Conservation (phyloP, 352 stramenopile species). For the Pseudoperonospora humuli region DNA sequence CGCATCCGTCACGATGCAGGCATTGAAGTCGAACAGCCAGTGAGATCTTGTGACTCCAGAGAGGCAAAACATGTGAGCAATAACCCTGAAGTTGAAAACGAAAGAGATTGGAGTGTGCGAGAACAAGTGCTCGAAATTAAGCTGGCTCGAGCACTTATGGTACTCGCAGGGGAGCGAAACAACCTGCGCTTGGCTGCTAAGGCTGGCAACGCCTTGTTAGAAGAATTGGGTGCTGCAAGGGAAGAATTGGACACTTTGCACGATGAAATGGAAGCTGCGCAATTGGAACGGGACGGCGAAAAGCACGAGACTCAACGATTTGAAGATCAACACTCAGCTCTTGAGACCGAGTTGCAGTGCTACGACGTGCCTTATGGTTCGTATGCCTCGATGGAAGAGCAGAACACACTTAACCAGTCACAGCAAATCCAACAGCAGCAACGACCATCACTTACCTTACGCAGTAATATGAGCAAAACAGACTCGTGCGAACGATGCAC, state of each 20-base stretch:
- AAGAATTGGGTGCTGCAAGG: conserved; percentile 26
- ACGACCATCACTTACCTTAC: conserved; percentile 7
- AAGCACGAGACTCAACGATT: conserved; percentile 20
- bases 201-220: conserved; percentile 40
- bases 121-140: conserved; percentile 30
- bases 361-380: conserved; percentile 5
- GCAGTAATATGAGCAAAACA: conserved; percentile 6
- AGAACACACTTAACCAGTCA: conserved; percentile 5
- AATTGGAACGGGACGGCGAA: conserved; percentile 12
- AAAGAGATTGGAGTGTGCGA: conserved; percentile 2
- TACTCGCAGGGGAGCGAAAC: conserved; percentile 35
- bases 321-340: conserved; percentile 15
- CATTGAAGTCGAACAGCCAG: neutral
- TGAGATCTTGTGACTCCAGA: neutral
- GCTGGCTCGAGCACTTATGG: conserved; percentile 31
- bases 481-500: conserved; percentile 18
- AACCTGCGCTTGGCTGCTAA: conserved; percentile 41
- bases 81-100: conserved; percentile 11
- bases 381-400: conserved; percentile 1
- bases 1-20: neutral
- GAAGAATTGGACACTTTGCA: conserved; percentile 24
- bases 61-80: conserved; percentile 13
- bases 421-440: conserved; percentile 8
- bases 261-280: conserved; percentile 19
- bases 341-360: conserved; percentile 29